phyloP scores from a whole-genome alignment of 345 rosid species.

The Melaleuca alternifolia region DNA sequence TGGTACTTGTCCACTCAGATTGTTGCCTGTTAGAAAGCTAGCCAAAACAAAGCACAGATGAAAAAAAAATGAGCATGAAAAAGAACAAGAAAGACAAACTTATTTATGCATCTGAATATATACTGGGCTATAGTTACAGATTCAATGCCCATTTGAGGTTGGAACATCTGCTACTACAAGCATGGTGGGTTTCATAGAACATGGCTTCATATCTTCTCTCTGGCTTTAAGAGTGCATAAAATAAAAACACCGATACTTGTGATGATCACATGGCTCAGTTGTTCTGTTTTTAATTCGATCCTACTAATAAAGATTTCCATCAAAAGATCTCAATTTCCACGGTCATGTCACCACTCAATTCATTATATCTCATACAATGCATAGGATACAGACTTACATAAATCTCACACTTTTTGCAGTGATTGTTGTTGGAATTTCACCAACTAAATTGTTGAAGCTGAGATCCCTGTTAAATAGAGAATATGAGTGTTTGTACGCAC shows the following conservation, averaged over 20 bases:
- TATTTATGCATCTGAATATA: background rate
- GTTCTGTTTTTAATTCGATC: background rate
- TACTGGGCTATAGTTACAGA: background rate
- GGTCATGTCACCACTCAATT: background rate
- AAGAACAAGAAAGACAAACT: background rate
- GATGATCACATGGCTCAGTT: background rate
- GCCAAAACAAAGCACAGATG: background rate
- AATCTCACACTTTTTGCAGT: constrained; percentile 19
- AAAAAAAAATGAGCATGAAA: background rate
- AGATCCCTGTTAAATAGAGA: constrained; percentile 33
- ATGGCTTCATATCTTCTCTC: background rate
- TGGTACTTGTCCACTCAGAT: constrained; percentile 42
- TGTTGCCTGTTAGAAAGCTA: constrained; percentile 43
- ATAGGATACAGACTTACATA: constrained; percentile 24
- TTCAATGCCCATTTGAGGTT: background rate
- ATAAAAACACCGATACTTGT: background rate
- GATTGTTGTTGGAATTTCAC: constrained; percentile 28
- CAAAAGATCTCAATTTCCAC: background rate
- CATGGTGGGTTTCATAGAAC: background rate
- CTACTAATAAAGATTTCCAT: background rate
- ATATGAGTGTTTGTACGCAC: background rate
- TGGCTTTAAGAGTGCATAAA: background rate
- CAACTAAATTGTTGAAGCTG: constrained; percentile 52
- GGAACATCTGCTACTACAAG: background rate
- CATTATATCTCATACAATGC: background rate